Evolutionary conservation across 1,284 basidiomycete genomes (phyloP).

Genomic region (Cystobasidiaceae sp.): DNA sequence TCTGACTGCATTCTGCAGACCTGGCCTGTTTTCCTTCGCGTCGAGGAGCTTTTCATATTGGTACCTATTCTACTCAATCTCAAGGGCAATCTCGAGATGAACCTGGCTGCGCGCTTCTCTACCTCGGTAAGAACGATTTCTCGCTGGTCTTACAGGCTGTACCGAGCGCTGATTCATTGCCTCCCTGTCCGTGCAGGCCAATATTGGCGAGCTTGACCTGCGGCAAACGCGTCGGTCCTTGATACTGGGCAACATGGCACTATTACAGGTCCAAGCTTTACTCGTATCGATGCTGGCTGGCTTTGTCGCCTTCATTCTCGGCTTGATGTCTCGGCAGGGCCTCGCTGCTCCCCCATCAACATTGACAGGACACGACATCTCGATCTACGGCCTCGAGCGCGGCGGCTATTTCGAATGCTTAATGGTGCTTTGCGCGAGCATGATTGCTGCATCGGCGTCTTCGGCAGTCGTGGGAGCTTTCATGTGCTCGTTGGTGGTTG

Average conservation of each 20-base stretch:
- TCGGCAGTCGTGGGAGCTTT: slow-evolving; percentile 80
- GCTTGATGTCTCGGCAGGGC: slow-evolving; percentile 48
- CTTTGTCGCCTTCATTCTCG: slow-evolving; percentile 67
- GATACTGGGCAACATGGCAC: slow-evolving; percentile 73
- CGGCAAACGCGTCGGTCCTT: slow-evolving; percentile 61
- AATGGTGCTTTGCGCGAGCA: slow-evolving; percentile 81
- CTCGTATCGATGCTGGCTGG: slow-evolving; percentile 84
- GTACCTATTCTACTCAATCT: slow-evolving; percentile 91
- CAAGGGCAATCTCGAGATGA: slow-evolving; percentile 96
- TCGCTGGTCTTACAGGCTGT: too few relatives aligned
- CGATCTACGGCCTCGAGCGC: slow-evolving; percentile 35
- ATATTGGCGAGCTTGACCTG: slow-evolving; percentile 83
- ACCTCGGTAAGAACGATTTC: slow-evolving; percentile 53
- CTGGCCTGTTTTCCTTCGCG: slow-evolving; percentile 81
- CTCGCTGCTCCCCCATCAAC: slow-evolving; percentile 45
- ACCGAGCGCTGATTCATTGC: too few relatives aligned
- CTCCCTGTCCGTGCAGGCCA: too few relatives aligned
- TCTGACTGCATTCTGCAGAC: slow-evolving; percentile 51
- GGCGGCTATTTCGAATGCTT: slow-evolving; percentile 56
- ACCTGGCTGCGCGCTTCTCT: slow-evolving; percentile 54
- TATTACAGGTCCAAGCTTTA: slow-evolving; percentile 89
- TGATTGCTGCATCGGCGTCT: slow-evolving; percentile 78
- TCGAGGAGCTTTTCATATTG: slow-evolving; percentile 94
- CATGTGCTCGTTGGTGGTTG: slow-evolving; percentile 79
- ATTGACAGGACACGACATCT: slow-evolving; percentile 24